Base-by-base conservation (phyloP, 116 monocot species). In the Posidonia oceanica region DNA sequence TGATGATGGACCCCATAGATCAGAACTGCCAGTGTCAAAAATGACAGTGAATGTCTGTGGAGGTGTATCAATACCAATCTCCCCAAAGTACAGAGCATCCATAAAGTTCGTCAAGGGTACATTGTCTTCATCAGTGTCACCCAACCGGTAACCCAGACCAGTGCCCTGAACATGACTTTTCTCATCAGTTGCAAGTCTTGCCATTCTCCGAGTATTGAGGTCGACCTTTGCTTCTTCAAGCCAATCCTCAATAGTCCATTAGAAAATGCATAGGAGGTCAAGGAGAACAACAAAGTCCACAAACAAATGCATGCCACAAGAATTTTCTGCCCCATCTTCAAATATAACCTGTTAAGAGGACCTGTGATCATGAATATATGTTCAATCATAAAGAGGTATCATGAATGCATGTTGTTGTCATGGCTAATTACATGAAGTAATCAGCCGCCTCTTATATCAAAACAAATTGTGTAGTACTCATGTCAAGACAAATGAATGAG, bases 21-120 rank as follows among this genome's bases (percentile, higher is more conserved):
- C 90, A 4, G 88, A 94, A 69, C 94, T 94, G 37, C 94, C 91
- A 23, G 94, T 90, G 73, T 94, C 94, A 66, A 94, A 91, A 59
- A 94, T 83, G 14, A 94, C 88, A 58, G 84, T 84, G 69, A 94
- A 94, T 21, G 81, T 91, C 71, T 94, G 91, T 39, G 88, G 77
- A 38, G 94, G 94, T 8, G 91, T 76, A 52, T 88, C 90, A 39
- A 94, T 74, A 29, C 91, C 85, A 37, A 94, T 83, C 69, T 77
- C 94, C 29, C 94, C 94, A 74, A 56, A 91, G 70, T 90, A 94
- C 44, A 91, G 94, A 69, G 94, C 91, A 81, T 91, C 88, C 78
- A 94, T 61, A 58, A 88, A 94, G 69, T 94, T 94, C 58, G 85
- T 86, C 67, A 94, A 71, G 53, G 88, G 66, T 57, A 91, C 71